Percentiles rank a stretch among this genome's conserved stretches.
These are phyloP conservation scores for Mycogone perniciosa DNA, from an alignment of 2,329 filamentous ascomycete genomes.

Conservation along the genomic window DNA sequence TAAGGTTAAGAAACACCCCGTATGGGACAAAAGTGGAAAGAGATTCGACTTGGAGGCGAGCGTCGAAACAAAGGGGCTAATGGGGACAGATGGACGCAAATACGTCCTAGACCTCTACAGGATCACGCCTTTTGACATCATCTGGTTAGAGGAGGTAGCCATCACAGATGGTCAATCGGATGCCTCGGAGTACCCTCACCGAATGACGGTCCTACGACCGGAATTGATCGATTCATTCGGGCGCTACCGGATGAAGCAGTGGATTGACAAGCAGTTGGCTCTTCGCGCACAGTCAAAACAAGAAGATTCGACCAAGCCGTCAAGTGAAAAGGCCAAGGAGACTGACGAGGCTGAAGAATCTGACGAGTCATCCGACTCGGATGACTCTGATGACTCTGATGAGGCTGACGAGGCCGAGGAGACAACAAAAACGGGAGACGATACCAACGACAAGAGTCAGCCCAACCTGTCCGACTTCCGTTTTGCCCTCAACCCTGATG, in stretches of 20 bases:
- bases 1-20: slow-evolving; percentile 87
- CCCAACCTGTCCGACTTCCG: slow-evolving; percentile 84
- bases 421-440: slow-evolving; percentile 36
- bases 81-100: slow-evolving; percentile 92
- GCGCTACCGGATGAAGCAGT: slow-evolving; percentile 80
- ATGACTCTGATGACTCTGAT: slow-evolving; percentile 13
- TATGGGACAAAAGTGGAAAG: slow-evolving; percentile 95
- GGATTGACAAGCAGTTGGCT: slow-evolving; percentile 72
- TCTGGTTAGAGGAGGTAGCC: slow-evolving; percentile 76
- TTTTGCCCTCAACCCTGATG: slow-evolving; percentile 88
- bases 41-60: slow-evolving; percentile 89
- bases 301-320: slow-evolving; percentile 27
- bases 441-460: slow-evolving; percentile 38
- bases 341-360: slow-evolving; percentile 31
- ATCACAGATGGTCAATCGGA: slow-evolving; percentile 37
- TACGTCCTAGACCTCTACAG: slow-evolving; percentile 97
- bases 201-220: slow-evolving; percentile 88
- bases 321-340: slow-evolving; percentile 20
- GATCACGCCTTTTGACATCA: slow-evolving; percentile 83
- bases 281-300: slow-evolving; percentile 41
- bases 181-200: slow-evolving; percentile 70
- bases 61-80: slow-evolving; percentile 95
- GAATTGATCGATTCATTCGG: slow-evolving; percentile 86
- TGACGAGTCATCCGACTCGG: slow-evolving; percentile 13
- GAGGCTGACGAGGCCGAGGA: slow-evolving; percentile 11